Conservation (phyloP, 345 rosid species). For the Populus alba region DNA sequence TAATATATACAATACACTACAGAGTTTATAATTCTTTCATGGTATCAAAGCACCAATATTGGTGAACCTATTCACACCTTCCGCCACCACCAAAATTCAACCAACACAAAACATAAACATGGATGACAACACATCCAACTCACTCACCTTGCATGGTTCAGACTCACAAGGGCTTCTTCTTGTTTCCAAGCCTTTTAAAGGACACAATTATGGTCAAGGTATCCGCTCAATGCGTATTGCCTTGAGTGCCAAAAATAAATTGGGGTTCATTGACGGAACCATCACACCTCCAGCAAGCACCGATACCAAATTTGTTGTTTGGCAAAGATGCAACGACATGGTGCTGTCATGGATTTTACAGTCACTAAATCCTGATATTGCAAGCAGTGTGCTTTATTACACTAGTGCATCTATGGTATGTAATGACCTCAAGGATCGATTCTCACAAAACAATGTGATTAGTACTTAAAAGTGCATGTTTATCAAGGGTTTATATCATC, state of each 20-base stretch:
- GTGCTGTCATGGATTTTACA: background rate
- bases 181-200: background rate
- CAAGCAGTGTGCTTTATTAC: background rate
- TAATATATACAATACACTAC: too few species aligned
- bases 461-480: too few species aligned
- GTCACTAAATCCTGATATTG: background rate
- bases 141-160: too few species aligned
- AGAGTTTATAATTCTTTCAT: too few species aligned
- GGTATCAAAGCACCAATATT: too few species aligned
- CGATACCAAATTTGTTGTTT: background rate
- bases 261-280: background rate
- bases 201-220: background rate
- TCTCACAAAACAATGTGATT: background rate
- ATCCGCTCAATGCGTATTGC: background rate
- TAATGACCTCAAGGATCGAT: background rate
- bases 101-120: too few species aligned
- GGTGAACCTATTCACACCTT: too few species aligned
- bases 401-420: background rate
- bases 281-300: background rate
- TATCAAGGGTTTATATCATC: too few species aligned
- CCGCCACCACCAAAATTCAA: background rate
- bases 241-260: conserved; percentile 2
- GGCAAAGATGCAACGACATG: conserved; percentile 10
- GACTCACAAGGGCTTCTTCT: background rate
- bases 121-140: background rate